Evolutionary conservation across 345 rosid genomes (phyloP).

Genomic region (Jatropha curcas): DNA sequence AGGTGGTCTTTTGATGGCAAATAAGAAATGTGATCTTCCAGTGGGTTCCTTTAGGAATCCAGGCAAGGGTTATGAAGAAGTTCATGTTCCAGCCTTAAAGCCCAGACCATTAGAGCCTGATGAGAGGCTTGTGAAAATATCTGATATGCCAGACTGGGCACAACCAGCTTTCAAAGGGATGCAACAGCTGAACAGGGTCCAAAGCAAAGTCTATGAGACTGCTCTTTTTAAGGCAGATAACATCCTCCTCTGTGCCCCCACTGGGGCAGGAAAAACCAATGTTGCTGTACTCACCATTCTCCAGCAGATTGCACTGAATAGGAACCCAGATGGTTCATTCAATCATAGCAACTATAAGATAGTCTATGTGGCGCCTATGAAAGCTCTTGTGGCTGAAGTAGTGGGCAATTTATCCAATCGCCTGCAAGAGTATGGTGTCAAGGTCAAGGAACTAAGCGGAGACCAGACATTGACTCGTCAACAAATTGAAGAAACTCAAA

Average conservation of each 20-base stretch:
- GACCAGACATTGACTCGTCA: constrained; percentile 89
- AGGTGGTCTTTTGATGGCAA: constrained; percentile 92
- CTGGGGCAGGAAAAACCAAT: constrained; percentile 97
- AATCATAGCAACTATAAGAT: constrained; percentile 78
- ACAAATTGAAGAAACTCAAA: constrained; percentile 95
- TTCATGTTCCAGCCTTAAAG: constrained; percentile 85
- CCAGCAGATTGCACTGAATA: constrained; percentile 74
- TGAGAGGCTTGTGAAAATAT: constrained; percentile 76
- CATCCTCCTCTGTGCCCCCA: constrained; percentile 92
- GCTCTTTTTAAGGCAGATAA: constrained; percentile 78
- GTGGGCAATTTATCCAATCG: constrained; percentile 88
- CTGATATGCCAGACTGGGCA: constrained; percentile 91
- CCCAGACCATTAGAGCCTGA: constrained; percentile 51
- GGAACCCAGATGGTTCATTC: constrained; percentile 65
- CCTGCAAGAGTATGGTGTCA: constrained; percentile 67
- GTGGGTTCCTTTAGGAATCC: constrained; percentile 62
- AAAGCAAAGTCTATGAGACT: constrained; percentile 85
- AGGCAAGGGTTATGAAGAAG: constrained; percentile 84
- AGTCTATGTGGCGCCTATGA: constrained; percentile 99
- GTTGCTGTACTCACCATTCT: constrained; percentile 96
- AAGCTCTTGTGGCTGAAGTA: constrained; percentile 97
- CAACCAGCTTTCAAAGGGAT: constrained; percentile 94
- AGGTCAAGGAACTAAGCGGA: constrained; percentile 90
- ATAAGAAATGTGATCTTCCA: constrained; percentile 85
- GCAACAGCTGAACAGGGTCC: constrained; percentile 90